Evolutionary conservation across 1,284 basidiomycete species (phyloP).

Genomic region (Microbotryomycetes sp.): DNA sequence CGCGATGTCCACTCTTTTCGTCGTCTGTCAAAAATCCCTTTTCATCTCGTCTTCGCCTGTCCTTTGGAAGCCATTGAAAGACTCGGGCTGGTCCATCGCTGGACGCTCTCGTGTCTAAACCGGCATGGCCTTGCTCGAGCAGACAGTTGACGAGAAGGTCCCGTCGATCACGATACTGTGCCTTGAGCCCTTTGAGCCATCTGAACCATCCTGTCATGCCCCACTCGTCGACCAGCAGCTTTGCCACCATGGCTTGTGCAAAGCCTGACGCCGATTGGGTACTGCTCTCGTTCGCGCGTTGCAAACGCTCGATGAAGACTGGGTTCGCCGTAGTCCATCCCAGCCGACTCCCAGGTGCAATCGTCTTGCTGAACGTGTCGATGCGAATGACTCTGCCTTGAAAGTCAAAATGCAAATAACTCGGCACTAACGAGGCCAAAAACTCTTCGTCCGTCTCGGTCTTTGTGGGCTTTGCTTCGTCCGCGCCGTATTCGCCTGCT

Average conservation of each 20-base stretch:
- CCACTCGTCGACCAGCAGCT: slow-evolving; percentile 58
- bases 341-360: slow-evolving; percentile 66
- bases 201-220: slow-evolving; percentile 61
- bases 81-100: neutral
- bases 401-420: slow-evolving; percentile 65
- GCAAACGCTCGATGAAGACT: slow-evolving; percentile 63
- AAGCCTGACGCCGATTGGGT: slow-evolving; percentile 69
- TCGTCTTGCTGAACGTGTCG: slow-evolving; percentile 73
- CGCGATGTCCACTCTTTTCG: no score
- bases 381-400: slow-evolving; percentile 71
- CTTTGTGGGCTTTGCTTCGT: neutral
- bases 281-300: slow-evolving; percentile 62
- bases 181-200: slow-evolving; percentile 61
- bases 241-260: slow-evolving; percentile 55
- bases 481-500: slow-evolving; percentile 50
- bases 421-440: slow-evolving; percentile 54
- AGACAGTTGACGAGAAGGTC: slow-evolving; percentile 56
- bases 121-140: slow-evolving; percentile 16
- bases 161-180: slow-evolving; percentile 54
- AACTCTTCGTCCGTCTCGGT: slow-evolving; percentile 42
- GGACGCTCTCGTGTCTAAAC: slow-evolving; percentile 15
- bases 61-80: neutral
- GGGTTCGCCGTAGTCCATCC: slow-evolving; percentile 68
- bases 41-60: slow-evolving; percentile 1
- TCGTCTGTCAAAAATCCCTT: slow-evolving; percentile 13